Evolutionary conservation across 177 flowering plant species (phyloP).

Genomic region (Vitis hybrid): DNA sequence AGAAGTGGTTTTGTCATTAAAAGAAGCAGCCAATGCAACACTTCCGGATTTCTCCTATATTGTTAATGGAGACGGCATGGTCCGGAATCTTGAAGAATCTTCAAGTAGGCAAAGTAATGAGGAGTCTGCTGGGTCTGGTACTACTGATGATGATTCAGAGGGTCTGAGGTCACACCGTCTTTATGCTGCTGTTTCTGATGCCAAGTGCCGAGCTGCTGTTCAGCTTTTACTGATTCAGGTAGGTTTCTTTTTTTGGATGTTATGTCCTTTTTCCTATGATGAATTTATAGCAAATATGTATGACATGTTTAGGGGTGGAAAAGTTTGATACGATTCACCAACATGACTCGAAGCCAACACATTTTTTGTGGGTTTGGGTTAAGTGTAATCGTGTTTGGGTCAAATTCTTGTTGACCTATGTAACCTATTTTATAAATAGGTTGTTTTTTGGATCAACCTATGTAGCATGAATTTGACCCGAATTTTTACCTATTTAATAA

Average conservation of each 20-base stretch:
- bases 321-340: too few species aligned
- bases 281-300: too few species aligned
- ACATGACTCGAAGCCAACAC: too few species aligned
- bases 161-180: conserved; percentile 42
- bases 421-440: too few species aligned
- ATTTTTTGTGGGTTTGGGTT: too few species aligned
- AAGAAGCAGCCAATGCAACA: conserved; percentile 84
- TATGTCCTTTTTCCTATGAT: too few species aligned
- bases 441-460: too few species aligned
- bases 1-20: conserved; percentile 79
- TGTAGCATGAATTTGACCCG: too few species aligned
- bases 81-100: conserved; percentile 30
- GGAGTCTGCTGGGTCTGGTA: conserved; percentile 36
- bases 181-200: conserved; percentile 69
- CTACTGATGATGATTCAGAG: conserved; percentile 50
- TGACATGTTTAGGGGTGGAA: too few species aligned
- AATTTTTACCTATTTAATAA: too few species aligned
- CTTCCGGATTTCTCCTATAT: conserved; percentile 78
- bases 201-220: conserved; percentile 90
- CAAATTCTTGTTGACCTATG: too few species aligned
- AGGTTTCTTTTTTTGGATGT: conserved; percentile 3
- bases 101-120: conserved; percentile 28
- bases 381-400: too few species aligned
- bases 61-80: conserved; percentile 31
- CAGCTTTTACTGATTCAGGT: conserved; percentile 96